Percentiles rank a stretch among this genome's conserved stretches.
phyloP scores from a whole-genome alignment of 106 monocot species.

The Platanthera zijinensis region DNA sequence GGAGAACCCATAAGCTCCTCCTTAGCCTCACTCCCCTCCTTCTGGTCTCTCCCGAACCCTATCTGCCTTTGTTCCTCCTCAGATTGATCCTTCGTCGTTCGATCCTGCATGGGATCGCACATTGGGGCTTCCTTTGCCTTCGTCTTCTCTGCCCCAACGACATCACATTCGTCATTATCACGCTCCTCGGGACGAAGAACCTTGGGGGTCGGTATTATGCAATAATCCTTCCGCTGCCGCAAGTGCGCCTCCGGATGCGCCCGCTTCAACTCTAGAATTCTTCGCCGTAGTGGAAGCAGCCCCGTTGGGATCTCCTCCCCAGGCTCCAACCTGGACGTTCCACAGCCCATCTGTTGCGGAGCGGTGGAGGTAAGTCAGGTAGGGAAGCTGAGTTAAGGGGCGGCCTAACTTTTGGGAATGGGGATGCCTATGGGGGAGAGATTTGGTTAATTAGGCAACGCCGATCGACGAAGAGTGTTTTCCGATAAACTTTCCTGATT shows the following conservation, averaged over 20 bases:
- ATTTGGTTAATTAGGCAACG: too few relatives aligned
- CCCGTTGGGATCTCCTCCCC: background rate
- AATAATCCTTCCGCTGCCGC: background rate
- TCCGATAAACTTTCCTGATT: too few relatives aligned
- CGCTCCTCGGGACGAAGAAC: conserved; percentile 4
- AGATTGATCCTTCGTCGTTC: background rate
- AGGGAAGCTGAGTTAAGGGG: too few relatives aligned
- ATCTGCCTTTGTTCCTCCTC: background rate
- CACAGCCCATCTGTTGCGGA: conserved; percentile 1
- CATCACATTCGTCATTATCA: background rate
- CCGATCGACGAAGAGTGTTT: too few relatives aligned
- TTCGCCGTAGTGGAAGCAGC: background rate
- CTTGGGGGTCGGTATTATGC: conserved; percentile 8
- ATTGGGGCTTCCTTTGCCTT: background rate
- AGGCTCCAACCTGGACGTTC: conserved; percentile 1
- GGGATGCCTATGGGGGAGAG: too few relatives aligned
- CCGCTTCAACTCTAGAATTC: too few relatives aligned
- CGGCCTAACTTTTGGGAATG: too few relatives aligned
- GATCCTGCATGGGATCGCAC: background rate
- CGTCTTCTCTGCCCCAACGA: background rate
- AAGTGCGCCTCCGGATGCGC: background rate
- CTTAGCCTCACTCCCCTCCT: too few relatives aligned
- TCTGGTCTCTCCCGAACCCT: background rate
- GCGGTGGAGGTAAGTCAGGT: too few relatives aligned
- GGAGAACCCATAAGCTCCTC: conserved; percentile 8